Conservation (phyloP, 768 basidiomycete species). For the Tricholoma terreum region DNA sequence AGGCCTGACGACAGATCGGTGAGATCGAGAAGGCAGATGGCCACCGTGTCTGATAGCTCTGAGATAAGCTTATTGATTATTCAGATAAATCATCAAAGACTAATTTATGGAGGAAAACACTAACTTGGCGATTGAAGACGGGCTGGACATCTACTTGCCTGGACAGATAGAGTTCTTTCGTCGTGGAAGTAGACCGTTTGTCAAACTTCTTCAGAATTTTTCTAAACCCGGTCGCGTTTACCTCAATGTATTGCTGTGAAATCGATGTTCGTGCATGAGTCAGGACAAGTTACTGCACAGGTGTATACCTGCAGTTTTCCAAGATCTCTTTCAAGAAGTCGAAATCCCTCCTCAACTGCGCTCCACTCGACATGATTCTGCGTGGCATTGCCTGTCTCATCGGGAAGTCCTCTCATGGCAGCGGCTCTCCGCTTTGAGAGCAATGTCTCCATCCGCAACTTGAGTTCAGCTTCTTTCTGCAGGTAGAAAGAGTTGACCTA, state of each 20-base stretch:
- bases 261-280: conserved; percentile 18
- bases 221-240: conserved; percentile 94
- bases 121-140: conserved; percentile 90
- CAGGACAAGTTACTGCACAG: conserved; percentile 10
- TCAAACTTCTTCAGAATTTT: conserved; percentile 99
- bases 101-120: conserved; percentile 16
- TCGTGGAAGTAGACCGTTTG: conserved; percentile 90
- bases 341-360: conserved; percentile 95
- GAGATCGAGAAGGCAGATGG: conserved; percentile 76
- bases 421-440: conserved; percentile 91
- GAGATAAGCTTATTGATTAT: conserved; percentile 73
- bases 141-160: conserved; percentile 99
- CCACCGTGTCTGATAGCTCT: conserved; percentile 89
- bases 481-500: conserved; percentile 96
- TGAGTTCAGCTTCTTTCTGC: conserved; percentile 94
- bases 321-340: conserved; percentile 89
- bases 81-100: conserved; percentile 9
- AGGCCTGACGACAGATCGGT: conserved; percentile 72
- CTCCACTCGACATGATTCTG: conserved; percentile 86
- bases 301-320: conserved; percentile 83
- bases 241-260: conserved; percentile 89
- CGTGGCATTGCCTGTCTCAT: conserved; percentile 57
- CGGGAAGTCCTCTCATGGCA: conserved; percentile 67
- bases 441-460: conserved; percentile 86
- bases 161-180: conserved; percentile 94